These are phyloP conservation scores for Talaromyces wortmannii DNA, from an alignment of 495 filamentous ascomycete species.

Conservation along the genomic window DNA sequence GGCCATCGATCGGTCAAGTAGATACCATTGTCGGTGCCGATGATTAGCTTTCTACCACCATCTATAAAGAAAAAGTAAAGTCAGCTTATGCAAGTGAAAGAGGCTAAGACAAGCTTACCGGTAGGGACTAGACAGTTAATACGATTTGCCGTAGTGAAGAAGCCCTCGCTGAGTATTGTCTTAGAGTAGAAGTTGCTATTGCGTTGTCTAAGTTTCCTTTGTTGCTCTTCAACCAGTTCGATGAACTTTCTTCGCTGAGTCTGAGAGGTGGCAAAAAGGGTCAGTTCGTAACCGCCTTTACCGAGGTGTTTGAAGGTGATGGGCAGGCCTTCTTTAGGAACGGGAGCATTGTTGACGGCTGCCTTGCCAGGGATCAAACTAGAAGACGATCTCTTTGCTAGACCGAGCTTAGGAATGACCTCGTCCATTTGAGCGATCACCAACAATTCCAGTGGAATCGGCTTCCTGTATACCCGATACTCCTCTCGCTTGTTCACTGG, in stretches of 20 bases:
- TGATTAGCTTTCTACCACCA: constrained; percentile 89
- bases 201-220: constrained; percentile 72
- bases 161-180: constrained; percentile 73
- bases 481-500: constrained; percentile 89
- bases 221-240: constrained; percentile 87
- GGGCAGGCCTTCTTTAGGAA: constrained; percentile 73
- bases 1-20: constrained; percentile 85
- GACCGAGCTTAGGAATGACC: constrained; percentile 72
- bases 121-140: constrained; percentile 92
- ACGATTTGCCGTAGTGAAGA: constrained; percentile 73
- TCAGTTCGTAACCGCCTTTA: constrained; percentile 90
- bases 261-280: constrained; percentile 78
- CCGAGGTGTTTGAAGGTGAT: constrained; percentile 98
- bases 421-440: constrained; percentile 97
- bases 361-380: constrained; percentile 74
- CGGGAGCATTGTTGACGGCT: constrained; percentile 35
- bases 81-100: background rate
- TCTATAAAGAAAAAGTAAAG: constrained; percentile 47
- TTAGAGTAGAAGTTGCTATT: constrained; percentile 90
- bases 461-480: constrained; percentile 88
- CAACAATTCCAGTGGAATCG: constrained; percentile 90
- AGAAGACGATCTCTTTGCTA: constrained; percentile 81
- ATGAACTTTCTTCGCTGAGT: constrained; percentile 89
- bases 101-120: constrained; percentile 41
- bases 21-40: constrained; percentile 89